Conservation (phyloP, 139 green algal genomes). For the Micractinium sp. region DNA sequence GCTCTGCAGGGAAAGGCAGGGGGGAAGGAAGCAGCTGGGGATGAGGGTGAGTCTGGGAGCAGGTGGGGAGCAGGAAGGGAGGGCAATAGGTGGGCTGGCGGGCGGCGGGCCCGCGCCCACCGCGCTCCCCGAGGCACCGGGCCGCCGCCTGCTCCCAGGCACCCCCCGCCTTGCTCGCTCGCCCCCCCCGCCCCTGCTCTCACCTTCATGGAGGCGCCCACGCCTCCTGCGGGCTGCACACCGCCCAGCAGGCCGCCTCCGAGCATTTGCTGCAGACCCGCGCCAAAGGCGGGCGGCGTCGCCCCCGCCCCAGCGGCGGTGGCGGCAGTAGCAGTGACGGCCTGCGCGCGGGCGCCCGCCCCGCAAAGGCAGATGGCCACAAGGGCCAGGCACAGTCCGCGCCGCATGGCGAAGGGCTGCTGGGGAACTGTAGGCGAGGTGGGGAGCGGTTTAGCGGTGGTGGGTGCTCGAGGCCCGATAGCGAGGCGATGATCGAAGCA, state of each 20-base stretch:
- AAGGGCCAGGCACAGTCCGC: no score
- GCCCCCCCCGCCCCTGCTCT: background rate
- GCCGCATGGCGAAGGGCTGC: no score
- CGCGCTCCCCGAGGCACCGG: background rate
- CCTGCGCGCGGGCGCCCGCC: background rate
- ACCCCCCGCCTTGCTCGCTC: no score
- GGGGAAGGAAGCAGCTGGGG: background rate
- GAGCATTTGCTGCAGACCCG: background rate
- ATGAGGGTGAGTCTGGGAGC: background rate
- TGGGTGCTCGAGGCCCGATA: no score
- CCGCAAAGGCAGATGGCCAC: background rate
- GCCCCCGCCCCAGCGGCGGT: background rate
- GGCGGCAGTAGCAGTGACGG: background rate
- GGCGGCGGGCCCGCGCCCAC: no score
- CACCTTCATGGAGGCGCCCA: background rate
- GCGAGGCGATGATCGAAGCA: no score
- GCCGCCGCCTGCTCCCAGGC: no score
- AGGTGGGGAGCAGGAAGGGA: background rate
- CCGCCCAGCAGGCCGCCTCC: background rate
- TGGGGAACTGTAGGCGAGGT: no score
- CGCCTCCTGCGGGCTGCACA: background rate
- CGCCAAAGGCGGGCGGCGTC: background rate
- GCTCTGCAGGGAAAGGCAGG: background rate
- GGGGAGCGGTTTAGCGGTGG: no score
- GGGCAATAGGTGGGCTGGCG: background rate